A percentile compares a stretch with the other conserved stretches of the same genome.
phyloP scores from a whole-genome alignment of 129 eudicot genomes.

The Kitagawia praeruptora region DNA sequence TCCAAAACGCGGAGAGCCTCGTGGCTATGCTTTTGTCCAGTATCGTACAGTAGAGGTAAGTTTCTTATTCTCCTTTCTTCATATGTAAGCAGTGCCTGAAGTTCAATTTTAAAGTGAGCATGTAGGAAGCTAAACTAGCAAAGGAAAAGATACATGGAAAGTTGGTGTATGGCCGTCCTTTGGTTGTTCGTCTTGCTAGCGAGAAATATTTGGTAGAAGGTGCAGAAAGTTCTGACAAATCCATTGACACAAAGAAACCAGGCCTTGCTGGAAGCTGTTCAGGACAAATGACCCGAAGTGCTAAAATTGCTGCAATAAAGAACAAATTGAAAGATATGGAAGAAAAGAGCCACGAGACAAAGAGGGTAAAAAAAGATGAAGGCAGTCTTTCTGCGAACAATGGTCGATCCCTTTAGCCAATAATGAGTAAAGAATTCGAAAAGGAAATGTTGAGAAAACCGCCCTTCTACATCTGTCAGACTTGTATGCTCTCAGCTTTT shows the following conservation, averaged over 20 bases:
- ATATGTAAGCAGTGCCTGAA: constrained; percentile 26
- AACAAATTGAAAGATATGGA: constrained; percentile 70
- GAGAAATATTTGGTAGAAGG: constrained; percentile 45
- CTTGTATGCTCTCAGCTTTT: background rate
- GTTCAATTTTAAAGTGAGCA: constrained; percentile 67
- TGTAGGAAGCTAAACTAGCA: constrained; percentile 87
- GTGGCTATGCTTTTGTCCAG: constrained; percentile 82
- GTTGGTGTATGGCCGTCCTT: constrained; percentile 69
- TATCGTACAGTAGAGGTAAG: constrained; percentile 66
- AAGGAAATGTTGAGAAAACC: background rate
- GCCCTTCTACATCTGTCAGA: no score
- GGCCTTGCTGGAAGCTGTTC: constrained; percentile 18
- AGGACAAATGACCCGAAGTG: constrained; percentile 50
- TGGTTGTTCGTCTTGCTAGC: constrained; percentile 66
- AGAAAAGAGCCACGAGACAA: constrained; percentile 38
- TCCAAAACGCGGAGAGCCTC: constrained; percentile 84
- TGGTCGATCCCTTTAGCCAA: background rate
- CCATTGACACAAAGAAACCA: constrained; percentile 27
- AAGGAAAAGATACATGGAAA: constrained; percentile 85
- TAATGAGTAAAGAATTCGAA: background rate
- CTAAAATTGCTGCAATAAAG: constrained; percentile 85
- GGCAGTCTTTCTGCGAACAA: background rate
- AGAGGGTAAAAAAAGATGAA: constrained; percentile 44
- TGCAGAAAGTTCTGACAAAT: constrained; percentile 27
- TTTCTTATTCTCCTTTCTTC: background rate